Evolutionary conservation across 2,329 filamentous ascomycete genomes (phyloP), one percentile per base, ranked within the genome.

Genomic region (Emmonsia crescens): DNA sequence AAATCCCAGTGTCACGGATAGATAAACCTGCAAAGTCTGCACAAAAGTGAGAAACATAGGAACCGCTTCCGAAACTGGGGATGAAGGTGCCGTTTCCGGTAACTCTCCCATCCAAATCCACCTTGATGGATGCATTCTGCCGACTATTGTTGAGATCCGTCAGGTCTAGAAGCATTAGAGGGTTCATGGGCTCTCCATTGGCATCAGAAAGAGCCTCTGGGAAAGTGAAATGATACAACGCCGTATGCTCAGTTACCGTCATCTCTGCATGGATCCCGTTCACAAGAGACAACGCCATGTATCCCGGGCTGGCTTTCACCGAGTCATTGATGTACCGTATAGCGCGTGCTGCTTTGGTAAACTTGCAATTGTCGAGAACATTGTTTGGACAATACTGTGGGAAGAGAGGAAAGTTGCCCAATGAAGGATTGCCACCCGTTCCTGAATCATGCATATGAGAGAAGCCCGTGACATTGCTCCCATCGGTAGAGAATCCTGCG

Each of bases 371-470:
- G 67, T 88, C 78, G 60, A 90, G 72, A 44, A 85, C 80, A 63
- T 87, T 82, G 19, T 76, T 79, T 0, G 80, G 78, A 65, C 88
- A 91, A 2, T 81, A 75, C 64, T 88, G 86, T 0, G 86, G 80
- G 65, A 90, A 90, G 1, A 90, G 76, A 0, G 88, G 85, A 59
- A 90, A 90, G 69, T 89, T 89, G 12, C 87, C 88, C 12, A 89
- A 74, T 5, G 85, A 89, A 0, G 87, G 83, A 0, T 74, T 64
- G 62, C 76, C 77, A 58, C 79, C 79, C 42, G 79, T 82, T n/a
- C 80, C 80, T 52, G 73, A 76, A 64, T 82, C 80, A 66, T 82
- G 80, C 76, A 80, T 79, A 3, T 77, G 70, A 1, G 72, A 74
- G 68, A 83, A 83, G 3, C 82, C 81, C 2, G 77, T 78, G 56